Percentiles rank a stretch among this genome's conserved stretches.
Conservation (phyloP, 768 basidiomycete genomes). For the Suillus occidentalis region DNA sequence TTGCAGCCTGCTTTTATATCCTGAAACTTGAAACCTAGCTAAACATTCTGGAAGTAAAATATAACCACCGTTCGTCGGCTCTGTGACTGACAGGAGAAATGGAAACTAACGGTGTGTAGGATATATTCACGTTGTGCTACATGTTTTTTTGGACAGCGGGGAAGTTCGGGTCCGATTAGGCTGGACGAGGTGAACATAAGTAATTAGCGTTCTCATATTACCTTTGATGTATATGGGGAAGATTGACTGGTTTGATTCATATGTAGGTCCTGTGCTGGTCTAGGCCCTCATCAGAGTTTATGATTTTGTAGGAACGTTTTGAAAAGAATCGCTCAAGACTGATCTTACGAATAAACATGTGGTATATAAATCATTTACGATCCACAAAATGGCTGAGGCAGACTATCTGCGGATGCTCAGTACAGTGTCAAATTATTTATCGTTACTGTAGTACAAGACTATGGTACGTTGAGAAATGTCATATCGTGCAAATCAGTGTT, state of each 20-base stretch:
- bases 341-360: background rate
- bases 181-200: slow-evolving; percentile 40
- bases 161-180: too few relatives aligned
- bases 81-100: background rate
- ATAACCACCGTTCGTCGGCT: background rate
- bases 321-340: background rate
- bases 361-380: background rate
- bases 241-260: background rate
- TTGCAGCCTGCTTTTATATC: background rate
- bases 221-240: background rate
- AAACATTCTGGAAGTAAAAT: background rate
- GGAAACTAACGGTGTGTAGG: too few relatives aligned
- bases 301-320: background rate
- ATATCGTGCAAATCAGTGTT: background rate
- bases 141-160: too few relatives aligned
- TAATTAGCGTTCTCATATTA: too few relatives aligned
- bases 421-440: slow-evolving; percentile 41
- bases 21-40: background rate
- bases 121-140: too few relatives aligned
- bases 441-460: slow-evolving; percentile 92
- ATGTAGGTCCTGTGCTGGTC: background rate
- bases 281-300: background rate
- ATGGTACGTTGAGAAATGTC: slow-evolving; percentile 6
- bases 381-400: background rate
- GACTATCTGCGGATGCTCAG: background rate